A percentile compares a stretch with the other conserved stretches of the same genome.
Evolutionary conservation across 352 stramenopile species (phyloP).

Genomic region (Phytophthora sojae): DNA sequence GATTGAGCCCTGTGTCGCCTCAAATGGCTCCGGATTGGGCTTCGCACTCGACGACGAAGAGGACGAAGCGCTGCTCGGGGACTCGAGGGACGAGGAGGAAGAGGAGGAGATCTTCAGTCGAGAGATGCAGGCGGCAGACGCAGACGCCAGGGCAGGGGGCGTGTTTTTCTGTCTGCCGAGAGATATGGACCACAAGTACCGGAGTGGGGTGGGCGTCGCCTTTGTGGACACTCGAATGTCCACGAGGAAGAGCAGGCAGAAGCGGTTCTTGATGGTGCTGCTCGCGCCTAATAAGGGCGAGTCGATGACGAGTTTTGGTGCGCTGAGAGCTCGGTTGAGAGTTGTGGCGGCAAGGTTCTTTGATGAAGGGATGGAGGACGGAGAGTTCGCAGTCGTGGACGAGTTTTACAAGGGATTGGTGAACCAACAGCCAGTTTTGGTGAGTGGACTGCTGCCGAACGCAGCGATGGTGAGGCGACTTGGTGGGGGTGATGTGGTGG

Average conservation of each 20-base stretch:
- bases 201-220: constrained; percentile 54
- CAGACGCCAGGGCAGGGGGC: constrained; percentile 21
- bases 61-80: constrained; percentile 18
- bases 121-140: constrained; percentile 53
- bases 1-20: neutral
- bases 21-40: constrained; percentile 10
- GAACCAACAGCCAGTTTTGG: constrained; percentile 48
- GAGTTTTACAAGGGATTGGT: constrained; percentile 34
- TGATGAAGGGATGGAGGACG: constrained; percentile 24
- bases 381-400: constrained; percentile 46
- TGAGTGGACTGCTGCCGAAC: constrained; percentile 54
- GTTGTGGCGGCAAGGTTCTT: constrained; percentile 44
- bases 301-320: constrained; percentile 38
- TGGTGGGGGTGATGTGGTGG: constrained; percentile 65
- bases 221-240: constrained; percentile 48
- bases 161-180: constrained; percentile 63
- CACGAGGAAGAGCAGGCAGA: constrained; percentile 53
- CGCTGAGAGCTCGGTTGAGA: constrained; percentile 47
- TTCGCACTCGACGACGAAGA: constrained; percentile 32
- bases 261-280: constrained; percentile 58
- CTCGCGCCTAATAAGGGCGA: constrained; percentile 18
- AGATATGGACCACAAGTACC: constrained; percentile 14
- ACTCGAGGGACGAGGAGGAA: constrained; percentile 50
- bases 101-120: constrained; percentile 81
- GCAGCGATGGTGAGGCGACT: constrained; percentile 56